phyloP scores from a whole-genome alignment of 2,329 filamentous ascomycete genomes.

The Neofusicoccum sp. region DNA sequence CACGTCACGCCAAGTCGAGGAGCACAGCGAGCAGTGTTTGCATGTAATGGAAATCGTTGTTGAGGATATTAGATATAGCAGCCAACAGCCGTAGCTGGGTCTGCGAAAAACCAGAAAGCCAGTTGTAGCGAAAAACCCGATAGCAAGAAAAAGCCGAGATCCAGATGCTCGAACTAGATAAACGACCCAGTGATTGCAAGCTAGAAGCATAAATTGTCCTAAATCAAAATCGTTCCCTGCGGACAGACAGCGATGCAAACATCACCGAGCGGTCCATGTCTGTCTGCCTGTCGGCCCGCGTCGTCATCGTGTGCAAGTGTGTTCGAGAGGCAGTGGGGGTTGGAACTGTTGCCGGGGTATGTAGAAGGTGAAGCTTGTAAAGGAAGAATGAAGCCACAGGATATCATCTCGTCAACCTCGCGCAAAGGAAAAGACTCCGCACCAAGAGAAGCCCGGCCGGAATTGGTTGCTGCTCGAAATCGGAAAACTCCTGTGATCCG shows the following conservation, averaged over 20 bases:
- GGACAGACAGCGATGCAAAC: neutral
- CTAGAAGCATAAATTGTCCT: neutral
- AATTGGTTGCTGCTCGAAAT: constrained; percentile 7
- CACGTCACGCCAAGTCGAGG: neutral
- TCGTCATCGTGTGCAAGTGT: constrained; percentile 13
- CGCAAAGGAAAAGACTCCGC: neutral
- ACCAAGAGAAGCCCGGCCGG: neutral
- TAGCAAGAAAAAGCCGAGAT: neutral
- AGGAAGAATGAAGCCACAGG: constrained; percentile 1
- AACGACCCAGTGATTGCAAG: constrained; percentile 1
- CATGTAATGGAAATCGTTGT: constrained; percentile 1
- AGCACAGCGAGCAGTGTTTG: neutral
- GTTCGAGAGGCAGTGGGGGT: neutral
- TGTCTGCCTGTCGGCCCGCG: constrained; percentile 8
- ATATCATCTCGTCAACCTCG: constrained; percentile 12
- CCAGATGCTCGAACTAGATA: constrained; percentile 11
- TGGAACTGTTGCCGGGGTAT: constrained; percentile 11
- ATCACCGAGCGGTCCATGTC: neutral
- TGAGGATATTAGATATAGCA: constrained; percentile 11
- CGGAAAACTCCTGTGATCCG: constrained; percentile 13
- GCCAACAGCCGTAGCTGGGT: constrained; percentile 7
- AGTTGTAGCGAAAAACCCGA: neutral
- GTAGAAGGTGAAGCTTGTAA: neutral
- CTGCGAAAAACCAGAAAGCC: neutral
- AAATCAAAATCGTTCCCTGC: constrained; percentile 11